Base-by-base conservation (phyloP, 1,284 basidiomycete species). In the Mycosarcoma mackinlayi region DNA sequence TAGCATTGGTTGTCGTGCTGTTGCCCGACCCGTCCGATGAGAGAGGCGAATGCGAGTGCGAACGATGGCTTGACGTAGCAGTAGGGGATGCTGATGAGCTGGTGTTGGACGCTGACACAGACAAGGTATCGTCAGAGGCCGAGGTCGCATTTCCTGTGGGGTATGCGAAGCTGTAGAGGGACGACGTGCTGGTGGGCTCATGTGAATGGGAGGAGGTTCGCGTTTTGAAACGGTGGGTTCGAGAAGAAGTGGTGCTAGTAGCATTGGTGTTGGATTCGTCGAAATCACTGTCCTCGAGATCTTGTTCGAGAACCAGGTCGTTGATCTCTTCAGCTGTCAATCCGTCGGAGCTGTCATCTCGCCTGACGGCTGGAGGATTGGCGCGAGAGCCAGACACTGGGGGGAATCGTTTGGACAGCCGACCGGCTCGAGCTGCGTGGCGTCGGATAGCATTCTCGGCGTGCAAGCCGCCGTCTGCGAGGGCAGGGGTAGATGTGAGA, bases 341-440 rank as follows among this genome's bases (percentile, higher is more conserved):
- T 19, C 63, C 58, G 35, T 52, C n/a, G n/a, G n/a, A 53, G 30
- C 21, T 21, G 47, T n/a, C 27, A 37, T 48, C 30, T 19, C 58
- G 48, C 50, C 34, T 66, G 37, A 48, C 27, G 16, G 59, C 6
- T 8, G 41, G 33, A 18, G 25, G 24, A 16, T 54, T 19, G 30
- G 16, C 24, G 16, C n/a, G 14, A 1, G 47, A 50, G n/a, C 37
- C 37, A 1, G 38, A 11, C 3, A 49, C 48, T 3, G 63, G 52
- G 1, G 56, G 56, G 30, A 59, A 60, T 21, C 56, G 52, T 30
- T 60, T 66, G 27, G 63, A 59, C 28, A 66, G 13, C 18, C 63
- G 63, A 51, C 56, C 63, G 19, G 57, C 63, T 5, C 56, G 41
- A 18, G 42, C 63, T 28, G 63, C 56, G 39, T 66, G 63, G 21